Conservation (phyloP, 331 rosid genomes). For the Quercus phellos region DNA sequence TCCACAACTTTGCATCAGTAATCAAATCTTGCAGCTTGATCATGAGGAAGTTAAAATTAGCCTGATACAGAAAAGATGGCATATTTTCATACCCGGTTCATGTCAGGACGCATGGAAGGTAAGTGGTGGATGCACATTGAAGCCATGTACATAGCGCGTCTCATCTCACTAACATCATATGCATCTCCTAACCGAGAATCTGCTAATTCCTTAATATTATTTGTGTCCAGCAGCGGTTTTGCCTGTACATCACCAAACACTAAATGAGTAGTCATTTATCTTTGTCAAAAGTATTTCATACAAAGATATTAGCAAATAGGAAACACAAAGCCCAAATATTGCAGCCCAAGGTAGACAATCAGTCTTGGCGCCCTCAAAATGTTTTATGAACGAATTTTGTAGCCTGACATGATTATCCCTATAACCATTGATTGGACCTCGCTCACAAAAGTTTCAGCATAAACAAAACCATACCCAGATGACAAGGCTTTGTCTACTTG, state of each 20-base stretch:
- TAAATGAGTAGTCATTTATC: neutral
- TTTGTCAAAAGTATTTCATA: neutral
- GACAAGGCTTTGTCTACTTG: conserved; percentile 80
- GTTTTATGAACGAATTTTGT: too few relatives aligned
- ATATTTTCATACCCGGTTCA: conserved; percentile 51
- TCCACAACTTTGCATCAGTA: neutral
- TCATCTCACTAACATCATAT: conserved; percentile 61
- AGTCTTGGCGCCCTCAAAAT: too few relatives aligned
- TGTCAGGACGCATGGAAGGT: conserved; percentile 63
- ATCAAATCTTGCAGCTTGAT: neutral
- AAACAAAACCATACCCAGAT: conserved; percentile 62
- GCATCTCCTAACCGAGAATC: conserved; percentile 63
- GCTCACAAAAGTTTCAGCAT: neutral
- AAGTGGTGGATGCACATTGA: conserved; percentile 74
- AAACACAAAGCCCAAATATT: too few relatives aligned
- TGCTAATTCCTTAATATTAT: conserved; percentile 47
- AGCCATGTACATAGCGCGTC: conserved; percentile 53
- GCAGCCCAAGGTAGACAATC: too few relatives aligned
- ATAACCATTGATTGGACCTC: too few relatives aligned
- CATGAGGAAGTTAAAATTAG: neutral
- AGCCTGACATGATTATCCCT: too few relatives aligned
- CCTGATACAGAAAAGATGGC: neutral
- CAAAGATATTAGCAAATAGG: too few relatives aligned
- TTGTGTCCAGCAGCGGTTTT: conserved; percentile 64
- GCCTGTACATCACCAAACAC: conserved; percentile 43